Base-by-base conservation (phyloP, 352 stramenopile species). In the Lagenidium giganteum region DNA sequence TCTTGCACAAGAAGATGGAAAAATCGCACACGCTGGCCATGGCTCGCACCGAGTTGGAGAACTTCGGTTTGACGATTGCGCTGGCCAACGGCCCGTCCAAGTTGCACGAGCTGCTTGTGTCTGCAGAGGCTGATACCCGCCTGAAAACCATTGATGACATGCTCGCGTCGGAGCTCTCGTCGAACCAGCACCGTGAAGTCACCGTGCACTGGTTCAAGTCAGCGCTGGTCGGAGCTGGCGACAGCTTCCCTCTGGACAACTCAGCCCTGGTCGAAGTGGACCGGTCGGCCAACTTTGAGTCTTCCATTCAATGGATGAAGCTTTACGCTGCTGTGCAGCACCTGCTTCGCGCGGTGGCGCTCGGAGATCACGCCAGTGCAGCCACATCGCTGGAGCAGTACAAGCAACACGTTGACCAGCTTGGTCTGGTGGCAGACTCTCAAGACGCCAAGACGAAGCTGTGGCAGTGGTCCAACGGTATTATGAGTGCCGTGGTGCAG, bases 171-270 rank as follows among this genome's bases (percentile, higher is more conserved):
- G 34, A 68, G 37, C 47, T 93, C 16, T 86, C 76, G 4, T 53
- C 52, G n/a, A 93, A 93, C 55, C 77, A 93, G 42, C 74, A 93
- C 47, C 76, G 82, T 25, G 74, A 86, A 29, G 70, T 93, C 27
- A 49, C 87, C 36, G 82, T 93, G 12, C 46, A 81, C 27, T 93
- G 82, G 82, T 73, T 56, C 22, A 49, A 60, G 21, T 30, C 65
- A 20, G 40, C 54, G 3, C 57, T 66, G 9, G 57, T 85, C 3
- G 41, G 64, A 3, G 57, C 61, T 1, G 46, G 61, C 4, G 56
- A 64, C 27, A 57, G 54, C 24, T 91, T 88, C 47, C 47, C 63
- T 1, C 46, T 50, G 11, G 67, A 84, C 34, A 34, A 30, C 5
- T 41, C 44, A 2, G 47, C 60, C 31, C 70, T 89, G 13, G 54